Percentiles rank a stretch among this genome's conserved stretches.
Evolutionary conservation across 1,284 basidiomycete genomes (phyloP).

Genomic region (Rhodotorula sp.): DNA sequence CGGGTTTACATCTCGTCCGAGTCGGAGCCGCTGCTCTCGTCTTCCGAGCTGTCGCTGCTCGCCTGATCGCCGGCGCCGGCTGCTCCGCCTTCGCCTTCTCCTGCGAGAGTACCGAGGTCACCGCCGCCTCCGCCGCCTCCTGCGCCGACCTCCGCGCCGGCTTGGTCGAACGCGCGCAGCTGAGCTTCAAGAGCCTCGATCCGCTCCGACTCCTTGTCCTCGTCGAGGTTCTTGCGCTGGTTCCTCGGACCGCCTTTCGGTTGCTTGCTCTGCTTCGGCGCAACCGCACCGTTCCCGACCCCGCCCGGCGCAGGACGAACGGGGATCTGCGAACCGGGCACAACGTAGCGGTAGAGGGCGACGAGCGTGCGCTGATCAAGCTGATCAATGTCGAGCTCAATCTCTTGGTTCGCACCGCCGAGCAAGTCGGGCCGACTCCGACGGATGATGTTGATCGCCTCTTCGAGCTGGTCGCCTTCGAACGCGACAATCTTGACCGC

Average conservation of each 20-base stretch:
- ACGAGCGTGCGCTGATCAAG: constrained; percentile 78
- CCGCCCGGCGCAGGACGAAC: constrained; percentile 59
- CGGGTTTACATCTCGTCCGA: constrained; percentile 67
- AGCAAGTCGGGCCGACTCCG: constrained; percentile 71
- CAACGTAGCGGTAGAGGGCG: constrained; percentile 90
- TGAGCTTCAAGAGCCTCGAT: constrained; percentile 80
- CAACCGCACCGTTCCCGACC: not conserved
- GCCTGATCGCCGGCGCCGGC: constrained; percentile 28
- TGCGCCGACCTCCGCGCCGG: not conserved
- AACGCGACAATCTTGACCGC: constrained; percentile 74
- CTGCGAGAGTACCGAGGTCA: not conserved
- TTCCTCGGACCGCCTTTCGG: constrained; percentile 63
- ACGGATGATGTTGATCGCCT: constrained; percentile 72
- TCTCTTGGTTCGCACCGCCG: constrained; percentile 81
- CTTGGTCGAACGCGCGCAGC: constrained; percentile 66
- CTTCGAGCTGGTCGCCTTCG: constrained; percentile 50
- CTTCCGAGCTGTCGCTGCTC: constrained; percentile 52
- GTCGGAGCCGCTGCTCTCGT: constrained; percentile 59
- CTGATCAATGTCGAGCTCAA: constrained; percentile 91
- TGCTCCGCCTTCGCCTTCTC: not conserved
- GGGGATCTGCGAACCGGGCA: constrained; percentile 73
- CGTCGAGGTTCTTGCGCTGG: constrained; percentile 73
- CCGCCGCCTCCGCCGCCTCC: not conserved
- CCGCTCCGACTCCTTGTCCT: constrained; percentile 82
- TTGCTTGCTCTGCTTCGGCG: constrained; percentile 54